phyloP scores from a whole-genome alignment of 306 rosid genomes.

The Canavalia ensiformis region DNA sequence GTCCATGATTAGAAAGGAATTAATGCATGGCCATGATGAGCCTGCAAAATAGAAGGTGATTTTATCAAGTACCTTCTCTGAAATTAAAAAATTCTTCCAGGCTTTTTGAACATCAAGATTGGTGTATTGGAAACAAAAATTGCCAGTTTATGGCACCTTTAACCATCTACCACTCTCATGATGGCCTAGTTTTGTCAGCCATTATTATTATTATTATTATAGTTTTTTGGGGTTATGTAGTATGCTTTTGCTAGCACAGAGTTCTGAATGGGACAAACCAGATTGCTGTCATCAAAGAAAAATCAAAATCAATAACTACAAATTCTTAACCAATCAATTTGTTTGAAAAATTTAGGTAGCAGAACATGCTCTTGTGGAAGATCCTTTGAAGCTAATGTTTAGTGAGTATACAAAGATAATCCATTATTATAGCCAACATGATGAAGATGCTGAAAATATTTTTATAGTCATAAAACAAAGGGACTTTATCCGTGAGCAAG shows the following conservation, averaged over 20 bases:
- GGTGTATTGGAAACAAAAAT: too few species aligned
- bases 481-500: slow-evolving; percentile 79
- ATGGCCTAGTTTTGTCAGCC: too few species aligned
- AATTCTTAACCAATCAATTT: too few species aligned
- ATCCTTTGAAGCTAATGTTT: slow-evolving; percentile 72
- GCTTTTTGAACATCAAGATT: too few species aligned
- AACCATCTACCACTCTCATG: background rate
- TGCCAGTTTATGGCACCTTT: background rate
- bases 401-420: slow-evolving; percentile 89
- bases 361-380: slow-evolving; percentile 72
- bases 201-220: too few species aligned
- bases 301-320: too few species aligned
- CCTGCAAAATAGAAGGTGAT: slow-evolving; percentile 71
- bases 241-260: too few species aligned
- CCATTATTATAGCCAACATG: slow-evolving; percentile 72
- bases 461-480: slow-evolving; percentile 69
- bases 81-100: slow-evolving; percentile 31
- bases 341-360: slow-evolving; percentile 64
- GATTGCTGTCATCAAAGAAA: too few species aligned
- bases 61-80: slow-evolving; percentile 45
- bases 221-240: too few species aligned
- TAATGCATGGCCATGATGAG: slow-evolving; percentile 35
- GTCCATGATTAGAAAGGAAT: slow-evolving; percentile 49
- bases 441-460: slow-evolving; percentile 72
- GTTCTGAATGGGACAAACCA: too few species aligned